Percentiles rank a stretch among this genome's conserved stretches.
Conservation (phyloP, 2,329 filamentous ascomycete genomes). For the Ophiostoma sp. region DNA sequence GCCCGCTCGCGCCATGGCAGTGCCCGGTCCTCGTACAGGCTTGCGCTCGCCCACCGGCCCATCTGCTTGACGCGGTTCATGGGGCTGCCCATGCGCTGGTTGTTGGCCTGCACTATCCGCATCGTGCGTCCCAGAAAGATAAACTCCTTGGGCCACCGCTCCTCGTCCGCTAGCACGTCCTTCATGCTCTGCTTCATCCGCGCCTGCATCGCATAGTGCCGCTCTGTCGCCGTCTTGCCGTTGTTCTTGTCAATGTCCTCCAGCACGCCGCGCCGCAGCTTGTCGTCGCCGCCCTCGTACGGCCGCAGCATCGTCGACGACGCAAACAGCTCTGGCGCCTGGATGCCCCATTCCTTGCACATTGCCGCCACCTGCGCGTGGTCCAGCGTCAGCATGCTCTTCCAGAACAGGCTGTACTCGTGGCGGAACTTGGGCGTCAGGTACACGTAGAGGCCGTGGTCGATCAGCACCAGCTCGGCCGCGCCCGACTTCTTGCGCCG, state of each 20-base stretch:
- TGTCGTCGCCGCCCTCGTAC: constrained; percentile 76
- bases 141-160: constrained; percentile 83
- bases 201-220: constrained; percentile 85
- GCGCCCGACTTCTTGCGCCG: constrained; percentile 75
- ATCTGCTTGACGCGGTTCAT: constrained; percentile 94
- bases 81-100: constrained; percentile 81
- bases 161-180: constrained; percentile 73
- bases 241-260: constrained; percentile 60
- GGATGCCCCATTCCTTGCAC: constrained; percentile 78
- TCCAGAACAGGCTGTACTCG: constrained; percentile 90
- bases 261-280: constrained; percentile 60
- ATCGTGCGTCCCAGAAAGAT: constrained; percentile 90
- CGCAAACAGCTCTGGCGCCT: constrained; percentile 84
- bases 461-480: constrained; percentile 88
- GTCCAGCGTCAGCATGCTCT: constrained; percentile 87
- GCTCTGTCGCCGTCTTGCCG: constrained; percentile 57
- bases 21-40: constrained; percentile 69
- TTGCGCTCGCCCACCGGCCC: constrained; percentile 79
- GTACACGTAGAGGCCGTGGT: constrained; percentile 93
- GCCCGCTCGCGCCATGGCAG: constrained; percentile 58
- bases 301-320: constrained; percentile 84
- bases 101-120: constrained; percentile 89
- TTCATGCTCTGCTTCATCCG: constrained; percentile 65
- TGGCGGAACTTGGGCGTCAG: constrained; percentile 79
- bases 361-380: constrained; percentile 71